These are phyloP conservation scores for Berberis vulgaris DNA, from an alignment of 164 flowering plant species.

Conservation along the genomic window DNA sequence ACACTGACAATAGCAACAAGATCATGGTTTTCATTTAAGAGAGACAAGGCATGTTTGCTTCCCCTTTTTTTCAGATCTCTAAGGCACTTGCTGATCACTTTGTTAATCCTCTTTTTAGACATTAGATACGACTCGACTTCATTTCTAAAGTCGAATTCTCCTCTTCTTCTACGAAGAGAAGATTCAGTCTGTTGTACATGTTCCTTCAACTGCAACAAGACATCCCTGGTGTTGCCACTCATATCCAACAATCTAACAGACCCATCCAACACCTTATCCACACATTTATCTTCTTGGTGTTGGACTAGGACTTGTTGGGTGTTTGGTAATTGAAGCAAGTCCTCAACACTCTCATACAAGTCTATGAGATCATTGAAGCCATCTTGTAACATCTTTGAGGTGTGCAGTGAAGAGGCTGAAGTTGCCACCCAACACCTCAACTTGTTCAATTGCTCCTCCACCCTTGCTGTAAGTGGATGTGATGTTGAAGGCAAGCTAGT, in stretches of 20 bases:
- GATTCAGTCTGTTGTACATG: conserved; percentile 9
- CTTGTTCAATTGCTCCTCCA: conserved; percentile 9
- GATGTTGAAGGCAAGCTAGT: conserved; percentile 18
- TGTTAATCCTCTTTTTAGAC: conserved; percentile 12
- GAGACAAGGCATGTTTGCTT: conserved; percentile 2
- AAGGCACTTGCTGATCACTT: conserved; percentile 10
- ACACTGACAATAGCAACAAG: conserved; percentile 8
- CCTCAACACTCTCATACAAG: conserved; percentile 12
- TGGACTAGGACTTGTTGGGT: conserved; percentile 10
- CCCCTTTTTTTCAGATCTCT: conserved; percentile 4
- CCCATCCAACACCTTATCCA: conserved; percentile 13
- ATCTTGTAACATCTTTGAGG: conserved; percentile 1
- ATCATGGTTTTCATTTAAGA: neutral
- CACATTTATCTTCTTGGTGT: conserved; percentile 5
- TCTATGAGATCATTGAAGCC: conserved; percentile 2
- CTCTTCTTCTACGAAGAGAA: conserved; percentile 8
- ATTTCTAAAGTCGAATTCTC: conserved; percentile 2
- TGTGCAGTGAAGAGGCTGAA: neutral
- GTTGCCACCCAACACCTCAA: conserved; percentile 4
- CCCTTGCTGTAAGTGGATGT: conserved; percentile 10
- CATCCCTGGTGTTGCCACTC: conserved; percentile 12
- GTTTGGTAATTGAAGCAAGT: conserved; percentile 9
- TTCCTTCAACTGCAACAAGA: conserved; percentile 8
- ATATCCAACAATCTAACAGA: conserved; percentile 15
- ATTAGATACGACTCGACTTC: neutral